Conservation (phyloP, 2,329 filamentous ascomycete species). For the Ophiostoma fasciatum region DNA sequence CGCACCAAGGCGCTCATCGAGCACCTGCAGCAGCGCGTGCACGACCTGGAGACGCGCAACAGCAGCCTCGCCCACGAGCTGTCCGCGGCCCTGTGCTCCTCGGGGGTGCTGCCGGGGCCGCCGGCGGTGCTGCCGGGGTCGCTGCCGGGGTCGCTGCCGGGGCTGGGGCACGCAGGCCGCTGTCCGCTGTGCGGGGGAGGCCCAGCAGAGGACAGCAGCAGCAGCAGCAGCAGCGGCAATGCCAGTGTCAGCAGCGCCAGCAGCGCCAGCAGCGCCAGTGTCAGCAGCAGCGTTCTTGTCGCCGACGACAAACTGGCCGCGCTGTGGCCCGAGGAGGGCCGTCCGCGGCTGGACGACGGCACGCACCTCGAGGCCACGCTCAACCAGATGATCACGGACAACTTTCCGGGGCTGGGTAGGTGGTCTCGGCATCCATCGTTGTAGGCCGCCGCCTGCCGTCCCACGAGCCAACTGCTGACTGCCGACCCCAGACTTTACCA, state of each 20-base stretch:
- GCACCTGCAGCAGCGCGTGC: neutral
- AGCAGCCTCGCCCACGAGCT: neutral
- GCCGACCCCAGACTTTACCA: too few relatives aligned
- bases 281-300: neutral
- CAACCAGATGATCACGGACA: neutral
- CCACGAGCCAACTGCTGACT: too few relatives aligned
- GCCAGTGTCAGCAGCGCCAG: neutral
- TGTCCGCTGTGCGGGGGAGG: too few relatives aligned
- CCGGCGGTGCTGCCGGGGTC: too few relatives aligned
- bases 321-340: too few relatives aligned
- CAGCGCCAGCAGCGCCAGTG: neutral
- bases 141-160: too few relatives aligned
- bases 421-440: too few relatives aligned
- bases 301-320: neutral
- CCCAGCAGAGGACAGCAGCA: too few relatives aligned
- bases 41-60: conserved; percentile 1
- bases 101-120: neutral
- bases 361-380: neutral
- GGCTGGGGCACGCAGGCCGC: too few relatives aligned
- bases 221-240: too few relatives aligned
- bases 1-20: conserved; percentile 1
- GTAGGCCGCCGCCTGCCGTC: too few relatives aligned
- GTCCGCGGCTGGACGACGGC: too few relatives aligned
- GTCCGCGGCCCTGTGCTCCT: neutral
- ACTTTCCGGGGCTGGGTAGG: neutral